phyloP scores from a whole-genome alignment of 2,329 filamentous ascomycete species.

The Pyricularia sp. region DNA sequence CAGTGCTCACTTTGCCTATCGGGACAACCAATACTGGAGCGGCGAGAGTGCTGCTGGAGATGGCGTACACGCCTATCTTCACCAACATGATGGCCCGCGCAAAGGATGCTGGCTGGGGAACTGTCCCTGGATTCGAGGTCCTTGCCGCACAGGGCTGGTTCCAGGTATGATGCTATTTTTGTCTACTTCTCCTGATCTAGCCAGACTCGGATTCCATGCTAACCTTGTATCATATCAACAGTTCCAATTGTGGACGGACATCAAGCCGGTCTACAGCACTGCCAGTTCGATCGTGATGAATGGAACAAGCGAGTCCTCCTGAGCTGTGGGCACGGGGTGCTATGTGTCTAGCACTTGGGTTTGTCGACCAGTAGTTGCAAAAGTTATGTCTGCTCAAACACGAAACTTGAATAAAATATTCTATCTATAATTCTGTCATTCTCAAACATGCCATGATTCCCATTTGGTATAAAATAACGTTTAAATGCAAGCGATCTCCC shows the following conservation, averaged over 20 bases:
- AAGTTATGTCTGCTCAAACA: neutral
- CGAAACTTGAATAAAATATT: neutral
- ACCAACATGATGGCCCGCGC: constrained; percentile 84
- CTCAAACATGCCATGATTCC: neutral
- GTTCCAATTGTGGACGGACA: constrained; percentile 80
- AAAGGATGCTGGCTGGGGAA: constrained; percentile 66
- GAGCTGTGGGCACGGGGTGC: neutral
- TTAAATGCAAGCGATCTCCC: neutral
- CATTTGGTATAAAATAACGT: neutral
- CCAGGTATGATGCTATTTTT: constrained; percentile 51
- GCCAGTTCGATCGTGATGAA: neutral
- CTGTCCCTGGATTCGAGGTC: constrained; percentile 81
- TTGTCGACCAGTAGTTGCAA: neutral
- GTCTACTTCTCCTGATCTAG: constrained; percentile 10
- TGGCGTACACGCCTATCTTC: constrained; percentile 87
- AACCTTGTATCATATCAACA: constrained; percentile 19
- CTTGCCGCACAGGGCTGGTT: constrained; percentile 82
- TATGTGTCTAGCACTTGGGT: neutral
- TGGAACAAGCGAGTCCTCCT: neutral
- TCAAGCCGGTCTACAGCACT: constrained; percentile 48
- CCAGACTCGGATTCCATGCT: constrained; percentile 9
- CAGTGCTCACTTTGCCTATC: constrained; percentile 33
- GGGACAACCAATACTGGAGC: constrained; percentile 15
- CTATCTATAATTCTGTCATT: neutral
- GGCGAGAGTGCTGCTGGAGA: constrained; percentile 67